Evolutionary conservation across 176 grass and related monocot species (phyloP).

Genomic region (Musa acuminata): DNA sequence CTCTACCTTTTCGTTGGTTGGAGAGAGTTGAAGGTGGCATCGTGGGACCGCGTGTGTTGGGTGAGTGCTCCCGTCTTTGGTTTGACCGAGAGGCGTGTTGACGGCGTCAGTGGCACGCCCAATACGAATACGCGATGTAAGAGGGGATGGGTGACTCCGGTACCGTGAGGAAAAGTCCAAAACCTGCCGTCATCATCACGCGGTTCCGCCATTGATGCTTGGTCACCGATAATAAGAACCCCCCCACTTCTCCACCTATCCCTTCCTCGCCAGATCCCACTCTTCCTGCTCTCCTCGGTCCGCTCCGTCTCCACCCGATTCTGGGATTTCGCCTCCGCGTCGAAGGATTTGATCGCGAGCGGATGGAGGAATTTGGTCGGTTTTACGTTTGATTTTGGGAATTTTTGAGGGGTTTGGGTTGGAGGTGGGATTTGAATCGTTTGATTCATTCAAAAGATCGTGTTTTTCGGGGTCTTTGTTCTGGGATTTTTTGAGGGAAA

Average conservation of each 20-base stretch:
- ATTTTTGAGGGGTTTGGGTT: neutral
- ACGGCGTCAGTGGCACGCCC: neutral
- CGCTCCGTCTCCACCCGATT: no score
- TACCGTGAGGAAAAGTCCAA: neutral
- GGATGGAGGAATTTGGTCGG: neutral
- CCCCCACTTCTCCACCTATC: neutral
- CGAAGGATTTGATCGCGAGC: neutral
- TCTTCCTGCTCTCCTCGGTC: neutral
- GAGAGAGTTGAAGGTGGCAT: no score
- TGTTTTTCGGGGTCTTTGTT: neutral
- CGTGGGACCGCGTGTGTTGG: no score
- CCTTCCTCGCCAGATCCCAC: neutral
- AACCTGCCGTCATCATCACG: neutral
- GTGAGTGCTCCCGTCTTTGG: no score
- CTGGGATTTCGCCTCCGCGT: neutral
- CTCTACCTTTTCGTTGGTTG: neutral
- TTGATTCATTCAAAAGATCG: conserved; percentile 10
- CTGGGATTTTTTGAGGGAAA: neutral
- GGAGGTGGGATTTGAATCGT: neutral
- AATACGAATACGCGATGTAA: neutral
- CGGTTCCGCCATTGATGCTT: neutral
- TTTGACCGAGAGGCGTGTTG: neutral
- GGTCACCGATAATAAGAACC: neutral
- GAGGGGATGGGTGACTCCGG: neutral
- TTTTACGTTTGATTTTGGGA: neutral